phyloP scores from a whole-genome alignment of 2,329 filamentous ascomycete genomes.

The Diaporthe vexans region DNA sequence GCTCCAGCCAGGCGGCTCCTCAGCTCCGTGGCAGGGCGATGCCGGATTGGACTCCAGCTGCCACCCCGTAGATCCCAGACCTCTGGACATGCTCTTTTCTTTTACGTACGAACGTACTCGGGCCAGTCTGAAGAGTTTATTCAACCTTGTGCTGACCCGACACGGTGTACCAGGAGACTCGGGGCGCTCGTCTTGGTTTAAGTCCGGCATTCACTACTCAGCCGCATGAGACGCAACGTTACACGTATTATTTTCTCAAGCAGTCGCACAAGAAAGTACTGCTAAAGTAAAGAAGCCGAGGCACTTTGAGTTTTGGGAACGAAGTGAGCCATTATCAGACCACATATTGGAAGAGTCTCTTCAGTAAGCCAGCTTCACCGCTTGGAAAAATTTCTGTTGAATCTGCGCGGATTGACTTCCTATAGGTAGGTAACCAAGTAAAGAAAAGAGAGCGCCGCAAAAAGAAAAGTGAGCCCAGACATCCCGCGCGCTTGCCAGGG shows the following conservation, averaged over 20 bases:
- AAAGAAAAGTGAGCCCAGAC: not conserved
- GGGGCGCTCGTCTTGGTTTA: too few species aligned
- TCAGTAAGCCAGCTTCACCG: not conserved
- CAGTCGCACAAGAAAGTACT: not conserved
- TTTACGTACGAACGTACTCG: not conserved
- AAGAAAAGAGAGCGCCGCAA: not conserved
- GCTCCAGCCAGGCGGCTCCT: not conserved
- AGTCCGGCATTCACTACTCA: too few species aligned
- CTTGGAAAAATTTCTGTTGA: not conserved
- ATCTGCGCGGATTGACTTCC: not conserved
- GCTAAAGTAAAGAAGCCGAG: not conserved
- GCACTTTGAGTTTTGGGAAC: not conserved
- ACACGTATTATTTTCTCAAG: too few species aligned
- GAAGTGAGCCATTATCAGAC: conserved; percentile 1
- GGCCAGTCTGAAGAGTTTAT: too few species aligned
- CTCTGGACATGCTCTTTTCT: not conserved
- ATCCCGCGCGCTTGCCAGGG: not conserved
- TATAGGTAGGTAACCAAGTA: not conserved
- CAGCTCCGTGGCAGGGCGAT: not conserved
- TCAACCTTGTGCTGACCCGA: too few species aligned
- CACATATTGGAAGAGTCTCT: not conserved
- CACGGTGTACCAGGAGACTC: too few species aligned
- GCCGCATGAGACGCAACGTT: too few species aligned
- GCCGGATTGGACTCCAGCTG: not conserved
- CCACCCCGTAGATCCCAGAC: too few species aligned